Conservation (phyloP, 345 rosid genomes). For the Ricinus communis region DNA sequence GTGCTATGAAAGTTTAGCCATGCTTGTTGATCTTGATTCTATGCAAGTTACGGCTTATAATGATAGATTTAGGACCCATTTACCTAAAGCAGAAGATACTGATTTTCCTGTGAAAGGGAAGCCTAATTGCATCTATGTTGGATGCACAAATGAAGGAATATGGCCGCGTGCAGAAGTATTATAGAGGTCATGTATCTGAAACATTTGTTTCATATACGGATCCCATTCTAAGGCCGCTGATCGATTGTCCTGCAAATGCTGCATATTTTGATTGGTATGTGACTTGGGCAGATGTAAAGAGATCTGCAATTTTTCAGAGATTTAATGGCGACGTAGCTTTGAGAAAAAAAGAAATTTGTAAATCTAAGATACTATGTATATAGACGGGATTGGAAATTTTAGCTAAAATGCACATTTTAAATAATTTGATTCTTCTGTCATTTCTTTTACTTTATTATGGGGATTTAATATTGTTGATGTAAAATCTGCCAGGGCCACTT, state of each 20-base stretch:
- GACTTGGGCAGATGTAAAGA: conserved; percentile 55
- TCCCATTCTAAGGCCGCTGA: conserved; percentile 61
- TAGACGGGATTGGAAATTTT: too few relatives aligned
- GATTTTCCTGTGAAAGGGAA: conserved; percentile 45
- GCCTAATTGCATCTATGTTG: conserved; percentile 48
- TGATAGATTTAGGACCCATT: conserved; percentile 50
- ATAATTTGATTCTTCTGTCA: too few relatives aligned
- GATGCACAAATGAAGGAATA: conserved; percentile 35
- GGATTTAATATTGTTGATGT: too few relatives aligned
- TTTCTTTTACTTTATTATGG: too few relatives aligned
- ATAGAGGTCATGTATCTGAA: conserved; percentile 72
- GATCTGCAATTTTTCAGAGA: conserved; percentile 67
- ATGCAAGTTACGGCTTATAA: conserved; percentile 48
- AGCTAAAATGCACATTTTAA: too few relatives aligned
- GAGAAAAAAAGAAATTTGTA: conserved; percentile 70
- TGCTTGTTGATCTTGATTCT: conserved; percentile 55
- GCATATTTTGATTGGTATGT: conserved; percentile 53
- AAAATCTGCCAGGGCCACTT: too few relatives aligned
- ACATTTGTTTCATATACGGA: conserved; percentile 86
- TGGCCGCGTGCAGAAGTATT: conserved; percentile 52
- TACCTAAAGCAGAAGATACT: conserved; percentile 67
- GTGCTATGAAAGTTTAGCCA: conserved; percentile 63
- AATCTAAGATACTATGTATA: too few relatives aligned
- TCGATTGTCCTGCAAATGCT: conserved; percentile 69
- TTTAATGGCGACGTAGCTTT: conserved; percentile 54